Evolutionary conservation across 192 early-diverging fungal genomes (phyloP), one percentile per base, ranked within the genome.

Genomic region (Backusella mclennaniae): DNA sequence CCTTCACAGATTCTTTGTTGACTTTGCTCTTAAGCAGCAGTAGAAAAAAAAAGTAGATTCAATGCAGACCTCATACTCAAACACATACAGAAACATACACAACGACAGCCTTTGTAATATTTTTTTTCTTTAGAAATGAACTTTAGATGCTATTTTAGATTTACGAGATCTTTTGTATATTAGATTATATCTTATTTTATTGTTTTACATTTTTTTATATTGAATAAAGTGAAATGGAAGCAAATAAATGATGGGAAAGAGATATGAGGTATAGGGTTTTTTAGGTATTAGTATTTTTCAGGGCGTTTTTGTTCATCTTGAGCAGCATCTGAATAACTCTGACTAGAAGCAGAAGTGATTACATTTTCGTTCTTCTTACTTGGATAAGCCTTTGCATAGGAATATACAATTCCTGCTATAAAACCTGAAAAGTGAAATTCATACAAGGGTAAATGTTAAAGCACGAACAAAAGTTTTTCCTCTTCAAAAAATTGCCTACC

Each of bases 1-100:
- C 29, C 92, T 97, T 85, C 98, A 99, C 81, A 82, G 83, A 69
- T 97, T 91, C 84, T 99, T 98, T 93, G 87, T 88, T 56, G 69
- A 76, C 38, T 67, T 87, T 66, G 85, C 87, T 31, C 82, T 82
- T 42, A 70, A 82, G 19, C 75, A 76, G 41, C 79, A 83, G 56
- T 23, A 78, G 23, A 56, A 73, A 71, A 21, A 21, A 53, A 53
- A 53, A 53, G 17, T 49, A 49, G 17, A 53, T 6, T 8, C 52
- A 53, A 53, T 0, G n/a, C 52, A 53, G 2, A 53, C 5, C 5
- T 21, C 52, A 53, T 21, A 53, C 17, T 21, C 6, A 53, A 59
- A 59, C 11, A 21, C 53, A 6, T 11, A 39, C 17, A 53, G n/a
- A 53, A 53, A 59, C 53, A 59, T 26, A 21, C 53, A 21, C 53